Evolutionary conservation across 805 yeast species (phyloP).

Genomic region (Lipomyces sp.): DNA sequence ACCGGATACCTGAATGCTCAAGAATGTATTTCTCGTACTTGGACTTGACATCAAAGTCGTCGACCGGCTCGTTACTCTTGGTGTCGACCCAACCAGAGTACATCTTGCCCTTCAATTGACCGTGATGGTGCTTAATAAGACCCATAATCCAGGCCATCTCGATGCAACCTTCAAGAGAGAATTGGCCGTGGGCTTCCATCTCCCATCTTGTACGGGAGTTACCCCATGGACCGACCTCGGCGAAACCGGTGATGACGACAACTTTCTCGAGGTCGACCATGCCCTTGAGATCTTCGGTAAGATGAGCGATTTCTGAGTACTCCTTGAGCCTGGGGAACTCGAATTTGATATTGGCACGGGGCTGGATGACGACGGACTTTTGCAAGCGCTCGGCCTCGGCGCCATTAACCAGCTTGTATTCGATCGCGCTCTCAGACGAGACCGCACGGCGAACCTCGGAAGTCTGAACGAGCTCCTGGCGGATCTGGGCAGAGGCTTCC

Average conservation of each 20-base stretch:
- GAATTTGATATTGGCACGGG: constrained; percentile 93
- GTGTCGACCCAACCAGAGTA: constrained; percentile 98
- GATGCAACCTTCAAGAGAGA: constrained; percentile 95
- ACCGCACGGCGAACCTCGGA: constrained; percentile 96
- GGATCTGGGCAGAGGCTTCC: constrained; percentile 78
- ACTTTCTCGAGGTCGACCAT: constrained; percentile 89
- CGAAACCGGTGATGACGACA: constrained; percentile 94
- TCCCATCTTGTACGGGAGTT: constrained; percentile 99
- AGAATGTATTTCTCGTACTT: constrained; percentile 88
- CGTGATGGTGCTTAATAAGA: constrained; percentile 91
- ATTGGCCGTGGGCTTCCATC: constrained; percentile 94
- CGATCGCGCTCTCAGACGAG: constrained; percentile 88
- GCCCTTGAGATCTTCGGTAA: constrained; percentile 70
- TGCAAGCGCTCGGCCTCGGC: constrained; percentile 85
- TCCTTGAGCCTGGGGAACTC: constrained; percentile 88
- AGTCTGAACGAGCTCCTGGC: constrained; percentile 73
- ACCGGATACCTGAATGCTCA: constrained; percentile 94
- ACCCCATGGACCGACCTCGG: constrained; percentile 99
- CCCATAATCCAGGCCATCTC: constrained; percentile 99
- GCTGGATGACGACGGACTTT: constrained; percentile 76
- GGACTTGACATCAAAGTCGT: constrained; percentile 88
- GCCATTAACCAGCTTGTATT: constrained; percentile 84
- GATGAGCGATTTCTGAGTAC: constrained; percentile 62
- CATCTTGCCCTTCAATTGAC: constrained; percentile 76
- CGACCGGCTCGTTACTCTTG: constrained; percentile 89